Conservation (phyloP, 495 filamentous ascomycete genomes). For the Neurospora sublineolata region DNA sequence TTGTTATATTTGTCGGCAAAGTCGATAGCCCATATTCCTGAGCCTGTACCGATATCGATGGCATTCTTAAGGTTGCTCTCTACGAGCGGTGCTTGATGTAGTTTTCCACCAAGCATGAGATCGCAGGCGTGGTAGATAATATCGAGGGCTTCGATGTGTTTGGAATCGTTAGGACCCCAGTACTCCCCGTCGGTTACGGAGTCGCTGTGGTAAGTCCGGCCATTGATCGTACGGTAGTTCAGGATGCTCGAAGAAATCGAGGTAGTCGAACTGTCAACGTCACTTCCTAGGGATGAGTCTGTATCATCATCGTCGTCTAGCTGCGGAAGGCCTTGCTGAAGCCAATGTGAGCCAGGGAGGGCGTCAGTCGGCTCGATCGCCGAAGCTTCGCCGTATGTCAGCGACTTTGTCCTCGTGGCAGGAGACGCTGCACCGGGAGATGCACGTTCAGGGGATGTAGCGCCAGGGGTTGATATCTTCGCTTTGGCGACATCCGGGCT, state of each 20-base stretch:
- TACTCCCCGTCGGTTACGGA: background rate
- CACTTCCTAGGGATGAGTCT: background rate
- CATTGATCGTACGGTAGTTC: constrained; percentile 28
- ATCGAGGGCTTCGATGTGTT: background rate
- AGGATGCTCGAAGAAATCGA: constrained; percentile 33
- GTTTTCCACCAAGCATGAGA: constrained; percentile 26
- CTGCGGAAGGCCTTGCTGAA: background rate
- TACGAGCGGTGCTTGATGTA: constrained; percentile 26
- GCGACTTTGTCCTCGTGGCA: background rate
- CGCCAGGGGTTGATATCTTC: background rate
- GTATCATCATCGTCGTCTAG: background rate
- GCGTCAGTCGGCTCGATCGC: background rate
- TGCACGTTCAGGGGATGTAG: background rate
- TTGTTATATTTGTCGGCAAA: constrained; percentile 44
- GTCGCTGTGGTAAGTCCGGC: constrained; percentile 25
- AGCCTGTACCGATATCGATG: constrained; percentile 28
- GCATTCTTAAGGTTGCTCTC: constrained; percentile 17
- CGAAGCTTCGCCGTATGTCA: background rate
- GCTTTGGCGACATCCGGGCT: background rate
- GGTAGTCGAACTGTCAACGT: constrained; percentile 19
- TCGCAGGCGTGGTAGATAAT: constrained; percentile 22
- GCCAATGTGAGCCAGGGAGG: background rate
- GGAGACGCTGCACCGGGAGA: background rate
- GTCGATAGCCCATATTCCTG: constrained; percentile 38
- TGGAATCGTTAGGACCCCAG: background rate